Conservation (phyloP, 2,329 filamentous ascomycete species). For the Paecilomyces sp. region DNA sequence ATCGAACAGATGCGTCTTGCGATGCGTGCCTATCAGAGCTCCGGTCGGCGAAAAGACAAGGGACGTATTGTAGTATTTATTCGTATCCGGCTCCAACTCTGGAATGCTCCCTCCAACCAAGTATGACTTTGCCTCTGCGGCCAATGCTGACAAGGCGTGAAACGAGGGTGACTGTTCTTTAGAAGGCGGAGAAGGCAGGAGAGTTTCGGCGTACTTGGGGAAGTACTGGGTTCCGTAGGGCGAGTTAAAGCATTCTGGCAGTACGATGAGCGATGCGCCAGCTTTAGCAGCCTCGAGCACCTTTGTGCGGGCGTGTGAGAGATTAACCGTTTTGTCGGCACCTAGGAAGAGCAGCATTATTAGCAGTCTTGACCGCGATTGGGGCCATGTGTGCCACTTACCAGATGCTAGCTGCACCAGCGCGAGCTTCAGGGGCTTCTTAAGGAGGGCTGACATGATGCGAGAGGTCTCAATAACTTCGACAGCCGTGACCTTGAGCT, state of each 20-base stretch:
- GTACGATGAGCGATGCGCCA: constrained; percentile 79
- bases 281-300: constrained; percentile 70
- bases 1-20: constrained; percentile 95
- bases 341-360: constrained; percentile 35
- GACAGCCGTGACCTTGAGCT: not conserved
- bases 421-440: constrained; percentile 70
- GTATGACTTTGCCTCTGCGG: constrained; percentile 69
- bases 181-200: constrained; percentile 70
- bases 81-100: constrained; percentile 60
- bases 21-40: constrained; percentile 73
- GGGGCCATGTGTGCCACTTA: constrained; percentile 20
- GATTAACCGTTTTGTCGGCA: constrained; percentile 77
- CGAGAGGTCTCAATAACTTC: not conserved
- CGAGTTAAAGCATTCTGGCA: constrained; percentile 98
- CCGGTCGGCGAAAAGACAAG: constrained; percentile 75
- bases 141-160: constrained; percentile 74
- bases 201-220: constrained; percentile 80
- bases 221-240: constrained; percentile 92
- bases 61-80: constrained; percentile 84
- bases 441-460: constrained; percentile 56
- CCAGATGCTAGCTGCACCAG: constrained; percentile 74
- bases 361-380: not conserved
- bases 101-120: constrained; percentile 90
- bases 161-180: constrained; percentile 69
- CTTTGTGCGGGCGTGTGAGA: constrained; percentile 69